Evolutionary conservation across 2,329 filamentous ascomycete genomes (phyloP).

Genomic region (Aspergillus cejpii): DNA sequence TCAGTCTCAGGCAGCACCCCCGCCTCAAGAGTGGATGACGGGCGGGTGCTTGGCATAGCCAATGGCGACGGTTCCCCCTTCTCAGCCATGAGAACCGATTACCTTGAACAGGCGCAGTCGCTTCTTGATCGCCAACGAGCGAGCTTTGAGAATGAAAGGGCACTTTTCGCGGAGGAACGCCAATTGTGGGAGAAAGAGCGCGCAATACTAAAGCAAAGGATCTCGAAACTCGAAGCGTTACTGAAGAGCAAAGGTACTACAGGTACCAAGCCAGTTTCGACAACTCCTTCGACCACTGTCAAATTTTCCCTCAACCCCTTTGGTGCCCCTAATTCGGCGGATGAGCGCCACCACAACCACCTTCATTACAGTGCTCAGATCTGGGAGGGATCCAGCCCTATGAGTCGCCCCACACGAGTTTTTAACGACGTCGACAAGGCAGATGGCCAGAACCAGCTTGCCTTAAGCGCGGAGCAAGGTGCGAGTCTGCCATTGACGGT

Average conservation of each 20-base stretch:
- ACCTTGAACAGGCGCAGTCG: slow-evolving; percentile 39
- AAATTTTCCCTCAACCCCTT: slow-evolving; percentile 12
- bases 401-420: slow-evolving; percentile 38
- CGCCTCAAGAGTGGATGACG: slow-evolving; percentile 23
- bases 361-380: slow-evolving; percentile 27
- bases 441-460: slow-evolving; percentile 19
- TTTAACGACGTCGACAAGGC: slow-evolving; percentile 34
- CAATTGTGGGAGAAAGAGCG: slow-evolving; percentile 42
- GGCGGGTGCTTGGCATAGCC: slow-evolving; percentile 17
- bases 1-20: slow-evolving; percentile 36
- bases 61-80: slow-evolving; percentile 11
- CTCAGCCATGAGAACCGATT: slow-evolving; percentile 29
- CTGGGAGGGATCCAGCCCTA: slow-evolving; percentile 41
- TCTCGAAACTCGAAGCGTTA: slow-evolving; percentile 37
- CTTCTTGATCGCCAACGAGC: slow-evolving; percentile 35
- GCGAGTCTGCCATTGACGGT: slow-evolving; percentile 14
- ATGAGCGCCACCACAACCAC: slow-evolving; percentile 5
- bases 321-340: slow-evolving; percentile 4
- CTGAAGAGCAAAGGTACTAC: slow-evolving; percentile 19
- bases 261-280: slow-evolving; percentile 6
- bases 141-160: slow-evolving; percentile 37
- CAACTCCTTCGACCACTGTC: slow-evolving; percentile 9
- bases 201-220: slow-evolving; percentile 36
- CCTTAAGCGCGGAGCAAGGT: slow-evolving; percentile 30
- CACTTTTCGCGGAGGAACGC: slow-evolving; percentile 39